phyloP scores from a whole-genome alignment of 257 asterid genomes.

The Phtheirospermum japonicum region DNA sequence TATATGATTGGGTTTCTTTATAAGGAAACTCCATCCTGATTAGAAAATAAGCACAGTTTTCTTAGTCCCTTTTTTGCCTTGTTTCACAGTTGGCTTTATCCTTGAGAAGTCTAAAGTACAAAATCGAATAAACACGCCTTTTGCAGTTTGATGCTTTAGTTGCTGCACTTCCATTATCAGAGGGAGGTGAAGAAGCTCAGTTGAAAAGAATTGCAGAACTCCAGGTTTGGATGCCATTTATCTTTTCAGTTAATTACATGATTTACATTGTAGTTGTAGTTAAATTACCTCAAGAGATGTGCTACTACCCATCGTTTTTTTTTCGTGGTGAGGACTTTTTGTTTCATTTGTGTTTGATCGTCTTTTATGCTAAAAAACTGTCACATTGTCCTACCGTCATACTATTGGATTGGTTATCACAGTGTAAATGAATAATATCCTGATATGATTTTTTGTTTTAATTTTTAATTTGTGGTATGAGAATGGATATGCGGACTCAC shows the following conservation, averaged over 20 bases:
- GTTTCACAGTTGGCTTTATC: no score
- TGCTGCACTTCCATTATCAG: no score
- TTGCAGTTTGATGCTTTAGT: slow-evolving; percentile 95
- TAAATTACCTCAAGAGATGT: not conserved
- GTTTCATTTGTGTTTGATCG: no score
- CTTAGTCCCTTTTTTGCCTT: no score
- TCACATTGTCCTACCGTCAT: not conserved
- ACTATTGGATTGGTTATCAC: slow-evolving; percentile 12
- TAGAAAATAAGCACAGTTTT: no score
- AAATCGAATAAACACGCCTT: no score
- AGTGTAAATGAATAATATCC: slow-evolving; percentile 7
- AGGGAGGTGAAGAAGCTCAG: slow-evolving; percentile 95
- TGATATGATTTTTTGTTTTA: slow-evolving; percentile 10
- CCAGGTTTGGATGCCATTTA: not conserved
- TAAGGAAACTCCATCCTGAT: no score
- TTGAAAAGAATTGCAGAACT: slow-evolving; percentile 53
- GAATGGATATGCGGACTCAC: slow-evolving; percentile 2
- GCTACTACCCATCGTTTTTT: not conserved
- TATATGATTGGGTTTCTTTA: no score
- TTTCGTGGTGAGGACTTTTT: not conserved
- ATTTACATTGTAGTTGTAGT: not conserved
- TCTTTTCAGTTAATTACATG: not conserved
- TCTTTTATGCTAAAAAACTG: not conserved
- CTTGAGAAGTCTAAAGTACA: no score
- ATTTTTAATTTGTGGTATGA: not conserved